Evolutionary conservation across 202 grass and related monocot species (phyloP).

Genomic region (Setaria viridis): DNA sequence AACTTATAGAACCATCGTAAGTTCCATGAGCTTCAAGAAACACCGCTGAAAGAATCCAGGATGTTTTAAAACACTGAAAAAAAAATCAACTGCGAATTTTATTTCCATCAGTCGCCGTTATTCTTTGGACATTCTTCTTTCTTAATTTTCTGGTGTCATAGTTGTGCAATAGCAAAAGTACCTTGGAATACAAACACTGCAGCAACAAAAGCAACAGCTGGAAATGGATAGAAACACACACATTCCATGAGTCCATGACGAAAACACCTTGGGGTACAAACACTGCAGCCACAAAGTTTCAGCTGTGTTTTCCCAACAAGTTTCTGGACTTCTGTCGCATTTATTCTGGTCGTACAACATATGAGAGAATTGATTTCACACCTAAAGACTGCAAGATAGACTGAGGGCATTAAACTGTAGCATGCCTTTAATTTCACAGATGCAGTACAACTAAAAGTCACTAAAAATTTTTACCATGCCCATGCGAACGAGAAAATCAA

Average conservation of each 20-base stretch:
- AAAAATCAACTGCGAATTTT: background rate
- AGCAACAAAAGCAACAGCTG: slow-evolving; percentile 1
- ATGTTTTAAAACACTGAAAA: background rate
- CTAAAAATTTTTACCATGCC: background rate
- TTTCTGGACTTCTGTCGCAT: slow-evolving; percentile 15
- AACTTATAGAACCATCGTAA: background rate
- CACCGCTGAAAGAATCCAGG: background rate
- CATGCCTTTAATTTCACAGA: background rate
- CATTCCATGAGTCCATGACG: background rate
- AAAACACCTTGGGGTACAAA: background rate
- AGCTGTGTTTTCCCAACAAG: background rate
- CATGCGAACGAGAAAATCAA: slow-evolving; percentile 8
- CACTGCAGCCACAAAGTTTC: slow-evolving; percentile 3
- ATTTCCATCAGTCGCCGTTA: background rate
- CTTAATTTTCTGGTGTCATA: background rate
- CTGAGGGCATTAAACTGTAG: background rate
- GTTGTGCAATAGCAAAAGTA: background rate
- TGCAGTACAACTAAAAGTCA: background rate
- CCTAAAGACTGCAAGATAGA: slow-evolving; percentile 5
- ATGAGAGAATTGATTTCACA: slow-evolving; percentile 24
- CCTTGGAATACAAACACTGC: background rate
- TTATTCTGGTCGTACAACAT: slow-evolving; percentile 21
- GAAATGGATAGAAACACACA: background rate
- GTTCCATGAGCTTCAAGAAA: background rate
- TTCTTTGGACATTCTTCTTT: background rate